phyloP scores from a whole-genome alignment of 129 eudicot species.

The Oenanthe sinensis region DNA sequence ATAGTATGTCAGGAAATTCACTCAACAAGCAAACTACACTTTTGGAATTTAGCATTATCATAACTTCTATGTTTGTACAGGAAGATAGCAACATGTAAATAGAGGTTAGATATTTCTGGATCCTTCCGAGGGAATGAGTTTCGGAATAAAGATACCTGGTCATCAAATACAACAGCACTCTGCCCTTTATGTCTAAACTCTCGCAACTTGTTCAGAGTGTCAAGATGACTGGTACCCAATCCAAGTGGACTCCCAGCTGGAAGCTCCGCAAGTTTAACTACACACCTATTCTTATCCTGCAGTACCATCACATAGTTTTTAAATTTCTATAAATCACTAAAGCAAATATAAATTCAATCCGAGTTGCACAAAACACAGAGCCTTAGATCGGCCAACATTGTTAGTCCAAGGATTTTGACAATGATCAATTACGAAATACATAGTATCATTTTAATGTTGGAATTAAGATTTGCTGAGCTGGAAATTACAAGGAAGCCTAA shows the following conservation, averaged over 20 bases:
- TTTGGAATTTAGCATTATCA: background rate
- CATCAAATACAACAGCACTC: constrained; percentile 52
- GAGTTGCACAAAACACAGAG: background rate
- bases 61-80: background rate
- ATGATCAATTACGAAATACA: background rate
- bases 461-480: background rate
- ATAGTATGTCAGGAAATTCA: background rate
- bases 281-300: constrained; percentile 28
- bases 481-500: background rate
- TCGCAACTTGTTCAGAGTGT: constrained; percentile 53
- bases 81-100: background rate
- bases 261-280: constrained; percentile 27
- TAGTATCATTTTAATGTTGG: background rate
- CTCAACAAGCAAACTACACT: background rate
- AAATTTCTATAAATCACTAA: background rate
- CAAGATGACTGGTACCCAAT: constrained; percentile 27
- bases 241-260: constrained; percentile 36
- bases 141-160: constrained; percentile 42
- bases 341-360: background rate
- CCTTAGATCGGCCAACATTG: background rate
- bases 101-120: too few relatives aligned
- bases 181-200: constrained; percentile 46
- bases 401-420: background rate
- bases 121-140: background rate
- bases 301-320: background rate